Base-by-base conservation (phyloP, 1,139 yeast species). In the Hyphopichia khmerensis region DNA sequence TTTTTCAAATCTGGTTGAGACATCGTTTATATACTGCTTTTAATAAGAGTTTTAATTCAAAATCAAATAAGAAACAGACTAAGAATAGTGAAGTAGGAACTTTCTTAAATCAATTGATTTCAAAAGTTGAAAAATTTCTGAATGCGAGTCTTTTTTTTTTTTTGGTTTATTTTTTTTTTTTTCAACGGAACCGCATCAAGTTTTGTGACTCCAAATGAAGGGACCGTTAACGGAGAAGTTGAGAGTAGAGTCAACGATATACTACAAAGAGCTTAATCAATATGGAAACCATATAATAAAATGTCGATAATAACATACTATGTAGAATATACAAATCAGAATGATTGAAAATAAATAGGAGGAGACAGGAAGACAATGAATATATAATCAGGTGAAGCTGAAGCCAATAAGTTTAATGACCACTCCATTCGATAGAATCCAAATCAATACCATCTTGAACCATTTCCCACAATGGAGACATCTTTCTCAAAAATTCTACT, bases 381-480 rank as follows among this genome's bases (percentile, higher is more conserved):
- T 21, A 5, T 6, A 21, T 21, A n/a, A n/a, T n/a, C n/a, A 9
- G 29, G n/a, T 26, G 9, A 11, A 11, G 29, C n/a, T 7, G 29
- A 11, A 8, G 29, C 4, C 29, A 21, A 9, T 21, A 5, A 21
- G 11, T 33, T 58, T 65, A 90, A 68, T 91, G 98, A 49, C 96
- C 97, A 45, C 96, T 87, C 99, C 99, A 93, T 70, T 93, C 96
- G 58, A 93, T 93, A 36, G 95, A 78, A 58, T 86, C 79, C 64
- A 95, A 77, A 61, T 93, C 99, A 59, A 93, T 91, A 51, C 99
- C 99, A 53, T 93, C 99, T 68, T 93, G 96, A 43, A 89, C 96
- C 98, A 93, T 91, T 70, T 93, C 99, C 98, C 98, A 93, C 55
- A 93, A 76, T 42, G 99, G 99, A 41, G 95, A 84, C 71, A 93